Conservation (phyloP, 139 green algal species). For the Tetraselmis chui region DNA sequence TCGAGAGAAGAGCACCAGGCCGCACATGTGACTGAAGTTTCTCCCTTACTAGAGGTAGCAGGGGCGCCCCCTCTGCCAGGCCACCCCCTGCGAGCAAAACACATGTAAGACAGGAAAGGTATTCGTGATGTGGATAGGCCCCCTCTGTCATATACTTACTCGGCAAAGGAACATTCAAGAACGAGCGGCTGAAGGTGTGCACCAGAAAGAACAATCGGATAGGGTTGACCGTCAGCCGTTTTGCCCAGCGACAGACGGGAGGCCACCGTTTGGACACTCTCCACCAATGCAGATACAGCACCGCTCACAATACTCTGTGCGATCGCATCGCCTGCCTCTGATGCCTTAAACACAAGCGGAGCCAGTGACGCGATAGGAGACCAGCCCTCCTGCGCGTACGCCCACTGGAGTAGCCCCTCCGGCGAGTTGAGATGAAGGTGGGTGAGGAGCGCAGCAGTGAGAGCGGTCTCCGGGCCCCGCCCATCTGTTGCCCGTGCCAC, state of each 20-base stretch:
- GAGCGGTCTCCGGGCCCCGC: not conserved
- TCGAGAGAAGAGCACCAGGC: too few relatives aligned
- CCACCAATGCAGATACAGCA: not conserved
- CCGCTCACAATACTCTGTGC: not conserved
- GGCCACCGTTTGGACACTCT: not conserved
- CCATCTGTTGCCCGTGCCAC: not conserved
- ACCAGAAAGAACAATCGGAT: not conserved
- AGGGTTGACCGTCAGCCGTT: not conserved
- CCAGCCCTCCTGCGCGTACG: not conserved
- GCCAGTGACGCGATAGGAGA: not conserved
- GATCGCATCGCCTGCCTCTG: not conserved
- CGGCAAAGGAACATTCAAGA: too few relatives aligned
- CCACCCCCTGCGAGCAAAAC: not conserved
- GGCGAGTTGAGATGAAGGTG: not conserved
- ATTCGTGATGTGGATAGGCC: too few relatives aligned
- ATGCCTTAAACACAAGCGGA: not conserved
- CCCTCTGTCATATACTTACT: too few relatives aligned
- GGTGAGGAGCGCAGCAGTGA: not conserved
- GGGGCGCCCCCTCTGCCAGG: not conserved
- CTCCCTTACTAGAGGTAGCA: not conserved
- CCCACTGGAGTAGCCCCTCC: not conserved
- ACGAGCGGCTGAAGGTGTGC: too few relatives aligned
- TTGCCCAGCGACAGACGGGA: not conserved
- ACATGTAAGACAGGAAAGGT: too few relatives aligned
- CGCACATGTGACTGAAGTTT: too few relatives aligned